Evolutionary conservation across 257 asterid genomes (phyloP), one percentile per base, ranked within the genome.

Genomic region (Ehretia macrophylla): DNA sequence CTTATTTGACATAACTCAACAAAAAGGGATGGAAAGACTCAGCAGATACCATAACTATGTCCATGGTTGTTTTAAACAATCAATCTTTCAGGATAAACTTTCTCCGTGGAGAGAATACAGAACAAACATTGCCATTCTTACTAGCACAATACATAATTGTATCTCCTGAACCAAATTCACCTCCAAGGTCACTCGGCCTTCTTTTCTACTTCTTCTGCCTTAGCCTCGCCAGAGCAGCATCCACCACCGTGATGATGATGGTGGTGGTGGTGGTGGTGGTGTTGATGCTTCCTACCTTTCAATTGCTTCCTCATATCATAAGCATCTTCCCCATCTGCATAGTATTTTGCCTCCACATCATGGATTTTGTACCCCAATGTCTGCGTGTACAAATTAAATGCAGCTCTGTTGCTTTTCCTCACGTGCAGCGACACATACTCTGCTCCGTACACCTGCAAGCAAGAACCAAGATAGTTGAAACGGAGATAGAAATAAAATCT

Each of bases 271-370:
- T 81, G 85, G 16, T 77, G 87, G 1, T 76, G 81, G 18, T 66
- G 80, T 10, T 60, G 78, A 5, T 78, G 88, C 92, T 78, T 83
- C 80, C 67, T 85, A 51, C 94, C 95, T 78, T 85, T 86, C 77
- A 93, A 73, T 63, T 83, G 85, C 74, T 93, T 93, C 67, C 99
- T 80, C 99, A 93, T 93, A 71, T 89, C 99, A 63, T 89, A 93
- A 20, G 99, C 99, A 73, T 93, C 99, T 67, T 93, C 99, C 17
- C 99, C 99, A 67, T 93, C 97, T 8, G 99, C 97, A 60, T 93
- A 93, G 64, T 93, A 93, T 62, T 88, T 93, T 40, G 97, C 96
- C 73, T 93, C 99, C 63, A 93, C 64, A 32, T 93, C 99, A 70
- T 89, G 91, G 67, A 93, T 89, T 82, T 83, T 85, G 85, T 93